Evolutionary conservation across 2,329 filamentous ascomycete genomes (phyloP).

Genomic region (Capronia coronata): DNA sequence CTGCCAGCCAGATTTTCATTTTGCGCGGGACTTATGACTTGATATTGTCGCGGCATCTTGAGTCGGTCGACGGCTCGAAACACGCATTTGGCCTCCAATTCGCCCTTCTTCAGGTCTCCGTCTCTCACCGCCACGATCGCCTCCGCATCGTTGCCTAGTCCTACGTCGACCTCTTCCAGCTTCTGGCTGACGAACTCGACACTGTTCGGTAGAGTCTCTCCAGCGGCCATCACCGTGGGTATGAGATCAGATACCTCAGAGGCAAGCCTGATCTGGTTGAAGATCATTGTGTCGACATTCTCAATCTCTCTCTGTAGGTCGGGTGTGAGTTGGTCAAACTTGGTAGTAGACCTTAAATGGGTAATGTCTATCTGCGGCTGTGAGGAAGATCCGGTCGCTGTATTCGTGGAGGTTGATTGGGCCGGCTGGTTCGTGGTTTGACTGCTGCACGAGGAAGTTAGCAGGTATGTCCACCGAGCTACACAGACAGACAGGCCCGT

Average conservation of each 20-base stretch:
- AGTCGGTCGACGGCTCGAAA: slow-evolving; percentile 70
- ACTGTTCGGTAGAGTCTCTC: slow-evolving; percentile 59
- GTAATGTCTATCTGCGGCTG: slow-evolving; percentile 72
- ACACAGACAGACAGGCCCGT: too few species aligned
- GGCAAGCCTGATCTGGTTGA: slow-evolving; percentile 65
- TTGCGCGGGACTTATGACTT: slow-evolving; percentile 38
- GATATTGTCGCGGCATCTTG: slow-evolving; percentile 60
- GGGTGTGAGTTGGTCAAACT: slow-evolving; percentile 83
- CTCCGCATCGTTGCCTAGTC: slow-evolving; percentile 56
- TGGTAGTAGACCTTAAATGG: slow-evolving; percentile 76
- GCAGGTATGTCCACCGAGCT: background rate
- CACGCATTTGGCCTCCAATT: slow-evolving; percentile 62
- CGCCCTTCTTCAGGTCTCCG: slow-evolving; percentile 55
- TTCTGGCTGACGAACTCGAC: slow-evolving; percentile 58
- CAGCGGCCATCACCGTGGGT: slow-evolving; percentile 55
- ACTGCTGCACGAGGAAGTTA: slow-evolving; percentile 2
- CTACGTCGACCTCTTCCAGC: slow-evolving; percentile 56
- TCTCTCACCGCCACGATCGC: slow-evolving; percentile 53
- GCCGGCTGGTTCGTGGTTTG: slow-evolving; percentile 10
- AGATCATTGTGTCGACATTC: slow-evolving; percentile 70
- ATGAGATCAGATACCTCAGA: slow-evolving; percentile 70
- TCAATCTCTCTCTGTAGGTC: slow-evolving; percentile 73
- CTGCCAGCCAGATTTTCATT: slow-evolving; percentile 21
- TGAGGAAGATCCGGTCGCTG: slow-evolving; percentile 52
- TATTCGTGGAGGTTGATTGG: slow-evolving; percentile 21